Base-by-base conservation (phyloP, 1,284 basidiomycete genomes). In the Ustilago loliicola region DNA sequence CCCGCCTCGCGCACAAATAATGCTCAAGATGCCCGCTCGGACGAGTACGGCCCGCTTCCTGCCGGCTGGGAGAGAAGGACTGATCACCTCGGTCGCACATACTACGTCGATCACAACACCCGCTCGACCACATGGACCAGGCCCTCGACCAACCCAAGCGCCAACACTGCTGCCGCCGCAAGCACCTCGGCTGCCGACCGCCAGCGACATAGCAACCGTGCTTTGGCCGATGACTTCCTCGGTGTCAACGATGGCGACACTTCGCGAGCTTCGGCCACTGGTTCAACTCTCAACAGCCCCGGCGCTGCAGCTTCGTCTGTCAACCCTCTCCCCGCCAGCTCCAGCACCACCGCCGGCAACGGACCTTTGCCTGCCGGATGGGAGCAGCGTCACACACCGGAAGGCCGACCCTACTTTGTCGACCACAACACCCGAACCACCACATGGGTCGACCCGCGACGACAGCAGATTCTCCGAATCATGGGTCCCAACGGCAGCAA, bases 341-440 rank as follows among this genome's bases (percentile, higher is more conserved):
- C 77, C 30, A 79, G 79, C 61, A 93, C 96, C 15, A 93, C 93
- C 15, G 90, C 92, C 50, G 94, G 94, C 9, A 89, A 90, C 1
- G 94, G 94, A 0, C 92, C 91, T 19, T 89, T 99, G 6, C 97
- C 96, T 0, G 91, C 94, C 21, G 97, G 96, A 19, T 99, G 97
- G 97, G 97, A 99, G 87, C 96, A 99, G 87, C 92, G 96, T 45
- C 93, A 94, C 84, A 98, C 96, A 1, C 93, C 96, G n/a, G 95
- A 98, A 87, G 96, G 96, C 6, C 90, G 97, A 54, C 94, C 96
- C 1, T 99, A 98, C 89, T 98, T 97, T 86, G 96, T 99, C 38
- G 84, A 84, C 84, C 95, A 97, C 88, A 94, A 94, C 86, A 95
- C 94, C 0, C 91, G 97, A 29, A 97, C 95, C 38, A 98, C 96